A percentile compares a stretch with the other conserved stretches of the same genome.
These are phyloP conservation scores for Hypomontagnella submonticulosa DNA, from an alignment of 495 filamentous ascomycete species.

Conservation along the genomic window DNA sequence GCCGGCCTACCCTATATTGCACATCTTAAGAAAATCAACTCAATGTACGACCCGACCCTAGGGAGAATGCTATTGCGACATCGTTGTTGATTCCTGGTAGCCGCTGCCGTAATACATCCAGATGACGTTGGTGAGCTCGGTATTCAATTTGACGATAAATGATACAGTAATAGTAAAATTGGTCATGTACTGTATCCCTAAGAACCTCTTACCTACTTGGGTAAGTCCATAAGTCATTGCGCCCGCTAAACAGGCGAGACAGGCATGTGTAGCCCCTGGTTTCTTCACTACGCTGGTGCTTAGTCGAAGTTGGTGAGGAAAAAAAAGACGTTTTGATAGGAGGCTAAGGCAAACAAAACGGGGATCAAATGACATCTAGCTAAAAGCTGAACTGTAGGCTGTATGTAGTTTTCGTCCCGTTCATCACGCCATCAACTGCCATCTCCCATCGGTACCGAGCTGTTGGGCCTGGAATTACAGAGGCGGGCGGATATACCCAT, in stretches of 20 bases:
- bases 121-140: conserved; percentile 22
- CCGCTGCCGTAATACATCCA: conserved; percentile 27
- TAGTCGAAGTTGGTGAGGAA: conserved; percentile 9
- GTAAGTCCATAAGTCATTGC: no score
- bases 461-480: conserved; percentile 28
- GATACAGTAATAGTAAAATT: not conserved
- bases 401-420: conserved; percentile 25
- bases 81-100: conserved; percentile 36
- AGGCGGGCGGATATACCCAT: conserved; percentile 11
- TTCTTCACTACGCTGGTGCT: conserved; percentile 10
- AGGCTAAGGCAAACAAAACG: conserved; percentile 13
- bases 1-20: conserved; percentile 53
- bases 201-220: no score
- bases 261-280: not conserved
- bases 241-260: no score
- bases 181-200: not conserved
- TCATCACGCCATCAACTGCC: conserved; percentile 42
- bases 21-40: conserved; percentile 59
- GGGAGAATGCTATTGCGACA: conserved; percentile 38
- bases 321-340: conserved; percentile 1
- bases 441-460: conserved; percentile 44
- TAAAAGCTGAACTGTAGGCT: conserved; percentile 20
- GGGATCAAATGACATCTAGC: conserved; percentile 9
- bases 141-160: conserved; percentile 1
- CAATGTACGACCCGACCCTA: conserved; percentile 26